These are phyloP conservation scores for Paracoccidioides lutzii DNA, from an alignment of 2,329 filamentous ascomycete species.

Conservation along the genomic window DNA sequence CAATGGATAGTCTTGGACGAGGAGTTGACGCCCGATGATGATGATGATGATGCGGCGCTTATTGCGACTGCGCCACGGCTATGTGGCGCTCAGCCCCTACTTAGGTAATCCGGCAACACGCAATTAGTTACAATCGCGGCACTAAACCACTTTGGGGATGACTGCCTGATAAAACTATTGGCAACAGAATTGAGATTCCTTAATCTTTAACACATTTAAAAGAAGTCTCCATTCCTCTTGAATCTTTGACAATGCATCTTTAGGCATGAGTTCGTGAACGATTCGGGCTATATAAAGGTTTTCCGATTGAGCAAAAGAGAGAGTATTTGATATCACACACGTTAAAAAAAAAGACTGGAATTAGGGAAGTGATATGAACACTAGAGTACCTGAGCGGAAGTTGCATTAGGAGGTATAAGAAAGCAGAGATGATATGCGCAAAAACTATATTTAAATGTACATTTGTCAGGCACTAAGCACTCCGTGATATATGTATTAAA, in stretches of 20 bases:
- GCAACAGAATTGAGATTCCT: too few species aligned
- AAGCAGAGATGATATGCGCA: background rate
- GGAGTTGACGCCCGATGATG: background rate
- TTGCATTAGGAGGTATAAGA: background rate
- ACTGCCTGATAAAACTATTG: too few species aligned
- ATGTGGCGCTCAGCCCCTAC: slow-evolving; percentile 11
- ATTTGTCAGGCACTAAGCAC: too few species aligned
- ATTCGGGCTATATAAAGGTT: too few species aligned
- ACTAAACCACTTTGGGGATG: background rate
- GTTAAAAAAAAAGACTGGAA: background rate
- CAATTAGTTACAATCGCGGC: background rate
- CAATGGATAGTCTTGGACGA: background rate
- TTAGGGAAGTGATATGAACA: background rate
- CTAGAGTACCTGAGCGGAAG: background rate
- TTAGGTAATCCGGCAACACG: background rate
- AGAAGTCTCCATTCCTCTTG: too few species aligned
- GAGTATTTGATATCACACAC: background rate
- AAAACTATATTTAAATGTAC: background rate
- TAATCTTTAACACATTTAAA: too few species aligned
- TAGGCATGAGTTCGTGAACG: too few species aligned
- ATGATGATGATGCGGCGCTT: slow-evolving; percentile 7
- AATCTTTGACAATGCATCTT: too few species aligned
- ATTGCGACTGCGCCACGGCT: slow-evolving; percentile 17
- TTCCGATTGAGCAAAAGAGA: background rate
- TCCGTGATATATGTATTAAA: background rate